Conservation (phyloP, 2,329 filamentous ascomycete genomes). For the Pezizomycotina sp. region DNA sequence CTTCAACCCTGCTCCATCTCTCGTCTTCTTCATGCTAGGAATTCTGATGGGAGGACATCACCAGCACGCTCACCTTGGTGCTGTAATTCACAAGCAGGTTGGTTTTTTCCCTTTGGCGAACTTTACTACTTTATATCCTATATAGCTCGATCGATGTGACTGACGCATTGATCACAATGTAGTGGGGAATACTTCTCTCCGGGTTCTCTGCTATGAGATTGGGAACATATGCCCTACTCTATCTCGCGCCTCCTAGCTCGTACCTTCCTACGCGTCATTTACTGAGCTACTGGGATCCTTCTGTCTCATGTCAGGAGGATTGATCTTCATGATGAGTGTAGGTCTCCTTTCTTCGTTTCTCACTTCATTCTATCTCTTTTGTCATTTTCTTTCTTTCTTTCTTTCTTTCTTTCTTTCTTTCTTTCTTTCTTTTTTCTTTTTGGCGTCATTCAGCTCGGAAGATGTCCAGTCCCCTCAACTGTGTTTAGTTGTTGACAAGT, state of each 20-base stretch:
- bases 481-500: no score
- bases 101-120: no score
- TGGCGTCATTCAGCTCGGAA: no score
- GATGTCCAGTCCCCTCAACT: no score
- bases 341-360: slow-evolving; percentile 33
- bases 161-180: slow-evolving; percentile 8
- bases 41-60: slow-evolving; percentile 94
- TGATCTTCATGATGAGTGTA: slow-evolving; percentile 85
- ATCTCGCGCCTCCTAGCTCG: slow-evolving; percentile 63
- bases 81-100: slow-evolving; percentile 65
- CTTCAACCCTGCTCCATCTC: slow-evolving; percentile 64
- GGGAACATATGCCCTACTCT: slow-evolving; percentile 64
- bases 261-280: slow-evolving; percentile 69
- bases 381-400: no score
- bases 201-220: slow-evolving; percentile 64
- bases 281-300: slow-evolving; percentile 80
- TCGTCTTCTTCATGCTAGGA: slow-evolving; percentile 74
- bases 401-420: no score
- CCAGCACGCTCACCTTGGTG: slow-evolving; percentile 64
- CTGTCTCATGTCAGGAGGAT: slow-evolving; percentile 68
- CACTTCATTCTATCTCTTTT: no score
- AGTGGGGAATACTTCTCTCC: slow-evolving; percentile 76
- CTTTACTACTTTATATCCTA: no score
- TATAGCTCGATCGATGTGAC: slow-evolving; percentile 16
- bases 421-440: no score